Percentiles rank a stretch among this genome's conserved stretches.
These are phyloP conservation scores for Dendrothele bispora DNA, from an alignment of 768 basidiomycete species.

Conservation along the genomic window DNA sequence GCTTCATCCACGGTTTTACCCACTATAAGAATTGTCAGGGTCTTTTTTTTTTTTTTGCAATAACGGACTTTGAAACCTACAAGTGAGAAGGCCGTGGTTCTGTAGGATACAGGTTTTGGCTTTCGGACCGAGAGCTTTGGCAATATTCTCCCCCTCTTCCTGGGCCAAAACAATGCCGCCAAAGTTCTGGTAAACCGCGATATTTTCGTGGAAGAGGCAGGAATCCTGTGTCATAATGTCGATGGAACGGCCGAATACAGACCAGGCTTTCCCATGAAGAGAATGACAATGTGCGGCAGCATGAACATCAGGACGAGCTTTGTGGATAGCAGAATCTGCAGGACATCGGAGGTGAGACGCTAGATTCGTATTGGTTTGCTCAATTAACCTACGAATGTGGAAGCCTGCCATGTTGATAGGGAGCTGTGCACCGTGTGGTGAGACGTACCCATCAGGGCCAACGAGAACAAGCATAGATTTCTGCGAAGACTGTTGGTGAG, in stretches of 20 bases:
- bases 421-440: slow-evolving; percentile 26
- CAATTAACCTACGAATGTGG: slow-evolving; percentile 18
- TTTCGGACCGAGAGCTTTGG: slow-evolving; percentile 37
- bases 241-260: slow-evolving; percentile 40
- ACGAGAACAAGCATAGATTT: slow-evolving; percentile 28
- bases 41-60: no score
- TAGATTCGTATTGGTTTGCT: neutral
- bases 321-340: slow-evolving; percentile 45
- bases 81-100: slow-evolving; percentile 39
- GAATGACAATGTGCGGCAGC: slow-evolving; percentile 51
- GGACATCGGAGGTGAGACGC: slow-evolving; percentile 25
- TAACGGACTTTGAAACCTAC: no score
- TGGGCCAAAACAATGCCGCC: slow-evolving; percentile 48
- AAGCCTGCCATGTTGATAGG: slow-evolving; percentile 27
- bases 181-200: slow-evolving; percentile 43
- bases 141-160: slow-evolving; percentile 46
- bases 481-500: slow-evolving; percentile 4
- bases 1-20: slow-evolving; percentile 42
- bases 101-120: slow-evolving; percentile 40
- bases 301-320: slow-evolving; percentile 47
- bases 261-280: slow-evolving; percentile 49
- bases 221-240: slow-evolving; percentile 46
- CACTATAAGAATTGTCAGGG: no score
- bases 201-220: slow-evolving; percentile 43
- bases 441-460: slow-evolving; percentile 22